Evolutionary conservation across 495 filamentous ascomycete species (phyloP), one percentile per base, ranked within the genome.

Genomic region (Penicillium argentinense): DNA sequence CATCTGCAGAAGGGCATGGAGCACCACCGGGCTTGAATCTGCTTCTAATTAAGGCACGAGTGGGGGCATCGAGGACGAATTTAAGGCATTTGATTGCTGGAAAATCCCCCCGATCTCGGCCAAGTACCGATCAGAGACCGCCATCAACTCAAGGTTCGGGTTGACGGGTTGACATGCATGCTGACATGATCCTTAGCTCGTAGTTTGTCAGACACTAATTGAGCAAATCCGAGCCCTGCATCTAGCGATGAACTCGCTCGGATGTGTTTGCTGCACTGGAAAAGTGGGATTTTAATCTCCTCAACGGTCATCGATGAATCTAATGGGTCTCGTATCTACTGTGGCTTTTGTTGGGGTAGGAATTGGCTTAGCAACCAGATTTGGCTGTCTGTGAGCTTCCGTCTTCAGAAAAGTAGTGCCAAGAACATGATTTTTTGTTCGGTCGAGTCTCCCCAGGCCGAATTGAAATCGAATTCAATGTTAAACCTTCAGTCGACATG

Each of bases 151-250:
- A 21, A 19, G 5, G 22, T 49, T 44, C 14, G 26, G 27, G 26
- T 34, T 45, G 48, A 39, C 42, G 26, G 27, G 26, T 34, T 45
- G 48, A 39, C 42, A 26, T 45, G 48, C 34, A 49, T 37, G 47
- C 39, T 51, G 34, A 51, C 48, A 16, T 33, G n/a, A 11, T 11
- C n/a, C 33, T 51, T 45, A 45, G 34, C 44, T 9, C 14, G 33
- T 34, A 41, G 27, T 45, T 39, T 45, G 48, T 51, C 4, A 51
- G 26, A 24, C 33, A 17, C 39, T 39, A 50, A 39, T 23, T 44
- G 25, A 40, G 34, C 40, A 45, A 34, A 45, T n/a, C 30, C 14
- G 25, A 33, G 26, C 21, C 13, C 32, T 45, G 34, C 19, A 29
- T 33, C 14, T 32, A 36, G 8, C 18, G 19, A n/a, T n/a, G n/a